phyloP scores from a whole-genome alignment of 2,329 filamentous ascomycete species.

The Lanzia echinophila region DNA sequence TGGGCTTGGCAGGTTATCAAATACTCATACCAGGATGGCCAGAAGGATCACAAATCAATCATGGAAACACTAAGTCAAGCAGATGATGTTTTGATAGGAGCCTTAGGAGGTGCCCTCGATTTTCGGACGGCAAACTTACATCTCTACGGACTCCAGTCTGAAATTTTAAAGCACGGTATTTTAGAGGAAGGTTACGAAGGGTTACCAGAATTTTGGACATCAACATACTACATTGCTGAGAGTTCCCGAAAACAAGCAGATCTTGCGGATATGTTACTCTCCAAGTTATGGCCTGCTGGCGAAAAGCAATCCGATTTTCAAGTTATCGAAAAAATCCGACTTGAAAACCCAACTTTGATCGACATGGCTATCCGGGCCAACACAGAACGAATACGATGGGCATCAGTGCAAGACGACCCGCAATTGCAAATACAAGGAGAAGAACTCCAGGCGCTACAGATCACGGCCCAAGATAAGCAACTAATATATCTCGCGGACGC shows the following conservation, averaged over 20 bases:
- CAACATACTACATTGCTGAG: constrained; percentile 55
- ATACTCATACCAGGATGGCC: constrained; percentile 57
- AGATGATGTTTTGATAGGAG: constrained; percentile 62
- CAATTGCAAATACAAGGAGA: constrained; percentile 42
- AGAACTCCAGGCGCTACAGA: constrained; percentile 38
- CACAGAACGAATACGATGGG: constrained; percentile 53
- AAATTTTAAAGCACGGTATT: constrained; percentile 60
- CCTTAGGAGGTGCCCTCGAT: constrained; percentile 55
- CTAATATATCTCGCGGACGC: constrained; percentile 39
- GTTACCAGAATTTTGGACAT: constrained; percentile 82
- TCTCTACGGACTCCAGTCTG: constrained; percentile 65
- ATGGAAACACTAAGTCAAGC: constrained; percentile 49
- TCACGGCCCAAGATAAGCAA: constrained; percentile 38
- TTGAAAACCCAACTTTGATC: constrained; percentile 47
- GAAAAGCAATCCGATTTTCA: constrained; percentile 22
- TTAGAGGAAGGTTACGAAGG: constrained; percentile 57
- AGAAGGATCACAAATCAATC: constrained; percentile 45
- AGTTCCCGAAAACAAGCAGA: constrained; percentile 55
- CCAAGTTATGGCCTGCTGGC: constrained; percentile 27
- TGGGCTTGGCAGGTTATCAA: constrained; percentile 76
- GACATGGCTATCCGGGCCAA: constrained; percentile 51
- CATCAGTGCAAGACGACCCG: constrained; percentile 43
- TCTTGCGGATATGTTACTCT: constrained; percentile 36
- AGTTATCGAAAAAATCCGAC: constrained; percentile 40
- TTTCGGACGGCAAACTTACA: constrained; percentile 66